Conservation (phyloP, 192 early-diverging fungal species). For the Entomortierella parvispora region DNA sequence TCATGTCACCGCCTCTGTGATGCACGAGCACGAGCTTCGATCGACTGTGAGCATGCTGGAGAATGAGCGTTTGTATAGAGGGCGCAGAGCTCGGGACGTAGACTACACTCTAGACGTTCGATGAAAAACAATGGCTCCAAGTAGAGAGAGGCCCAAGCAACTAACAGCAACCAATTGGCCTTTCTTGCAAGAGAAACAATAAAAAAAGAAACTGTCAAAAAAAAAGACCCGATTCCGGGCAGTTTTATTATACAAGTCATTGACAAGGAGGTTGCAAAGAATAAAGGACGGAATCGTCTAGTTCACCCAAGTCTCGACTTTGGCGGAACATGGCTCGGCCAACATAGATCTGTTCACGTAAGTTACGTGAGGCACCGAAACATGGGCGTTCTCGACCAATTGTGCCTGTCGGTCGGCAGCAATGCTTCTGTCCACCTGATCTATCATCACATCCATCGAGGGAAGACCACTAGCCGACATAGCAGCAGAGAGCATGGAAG, state of each 20-base stretch:
- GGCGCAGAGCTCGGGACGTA: neutral
- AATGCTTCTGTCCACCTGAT: slow-evolving; percentile 34
- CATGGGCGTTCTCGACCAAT: slow-evolving; percentile 36
- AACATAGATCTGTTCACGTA: slow-evolving; percentile 27
- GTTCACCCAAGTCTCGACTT: slow-evolving; percentile 40
- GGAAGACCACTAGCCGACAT: slow-evolving; percentile 35
- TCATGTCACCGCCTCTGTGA: too few relatives aligned
- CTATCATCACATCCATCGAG: slow-evolving; percentile 37
- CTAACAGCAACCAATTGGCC: too few relatives aligned
- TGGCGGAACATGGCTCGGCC: slow-evolving; percentile 41
- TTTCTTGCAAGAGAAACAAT: too few relatives aligned
- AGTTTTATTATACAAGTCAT: neutral
- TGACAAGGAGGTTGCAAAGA: neutral
- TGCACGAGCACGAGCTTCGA: too few relatives aligned
- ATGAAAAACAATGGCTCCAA: too few relatives aligned
- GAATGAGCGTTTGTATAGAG: slow-evolving; percentile 1
- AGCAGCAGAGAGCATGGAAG: slow-evolving; percentile 34
- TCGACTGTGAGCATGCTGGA: too few relatives aligned
- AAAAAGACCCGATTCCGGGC: too few relatives aligned
- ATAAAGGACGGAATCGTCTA: neutral
- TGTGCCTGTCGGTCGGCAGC: slow-evolving; percentile 25
- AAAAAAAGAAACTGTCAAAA: too few relatives aligned
- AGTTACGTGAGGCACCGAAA: slow-evolving; percentile 6
- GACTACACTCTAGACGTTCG: too few relatives aligned
- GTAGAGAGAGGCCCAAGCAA: too few relatives aligned